phyloP scores from a whole-genome alignment of 2,329 filamentous ascomycete genomes.

The Diplocarpon rosae region DNA sequence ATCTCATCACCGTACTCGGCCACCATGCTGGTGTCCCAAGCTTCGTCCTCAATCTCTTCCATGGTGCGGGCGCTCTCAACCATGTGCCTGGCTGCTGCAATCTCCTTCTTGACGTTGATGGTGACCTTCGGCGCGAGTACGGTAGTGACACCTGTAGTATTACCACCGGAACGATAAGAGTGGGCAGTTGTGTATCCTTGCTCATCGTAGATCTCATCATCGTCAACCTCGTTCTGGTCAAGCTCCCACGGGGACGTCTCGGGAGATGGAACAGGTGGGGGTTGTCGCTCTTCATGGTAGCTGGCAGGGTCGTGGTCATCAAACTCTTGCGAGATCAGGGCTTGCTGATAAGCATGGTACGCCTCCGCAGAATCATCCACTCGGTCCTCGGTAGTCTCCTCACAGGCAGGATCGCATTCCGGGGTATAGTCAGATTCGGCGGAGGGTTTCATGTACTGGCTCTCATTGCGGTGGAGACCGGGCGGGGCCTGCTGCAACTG shows the following conservation, averaged over 20 bases:
- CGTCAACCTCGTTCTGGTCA: slow-evolving; percentile 56
- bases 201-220: slow-evolving; percentile 58
- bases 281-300: slow-evolving; percentile 10
- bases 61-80: slow-evolving; percentile 32
- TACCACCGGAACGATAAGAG: slow-evolving; percentile 67
- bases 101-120: slow-evolving; percentile 57
- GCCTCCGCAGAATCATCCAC: slow-evolving; percentile 5
- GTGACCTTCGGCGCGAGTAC: slow-evolving; percentile 65
- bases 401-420: slow-evolving; percentile 13
- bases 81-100: slow-evolving; percentile 44
- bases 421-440: slow-evolving; percentile 4
- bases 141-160: slow-evolving; percentile 50
- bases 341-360: slow-evolving; percentile 6
- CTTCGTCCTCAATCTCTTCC: slow-evolving; percentile 79
- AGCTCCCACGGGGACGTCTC: slow-evolving; percentile 45
- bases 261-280: slow-evolving; percentile 21
- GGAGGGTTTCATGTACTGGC: slow-evolving; percentile 13
- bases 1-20: slow-evolving; percentile 95
- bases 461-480: slow-evolving; percentile 18
- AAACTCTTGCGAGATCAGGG: neutral
- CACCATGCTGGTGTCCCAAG: slow-evolving; percentile 94
- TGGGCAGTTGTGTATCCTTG: slow-evolving; percentile 64
- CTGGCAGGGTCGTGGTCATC: neutral
- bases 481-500: slow-evolving; percentile 18
- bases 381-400: slow-evolving; percentile 11